phyloP scores from a whole-genome alignment of 805 yeast species.

The Isabelozyma rhagii region DNA sequence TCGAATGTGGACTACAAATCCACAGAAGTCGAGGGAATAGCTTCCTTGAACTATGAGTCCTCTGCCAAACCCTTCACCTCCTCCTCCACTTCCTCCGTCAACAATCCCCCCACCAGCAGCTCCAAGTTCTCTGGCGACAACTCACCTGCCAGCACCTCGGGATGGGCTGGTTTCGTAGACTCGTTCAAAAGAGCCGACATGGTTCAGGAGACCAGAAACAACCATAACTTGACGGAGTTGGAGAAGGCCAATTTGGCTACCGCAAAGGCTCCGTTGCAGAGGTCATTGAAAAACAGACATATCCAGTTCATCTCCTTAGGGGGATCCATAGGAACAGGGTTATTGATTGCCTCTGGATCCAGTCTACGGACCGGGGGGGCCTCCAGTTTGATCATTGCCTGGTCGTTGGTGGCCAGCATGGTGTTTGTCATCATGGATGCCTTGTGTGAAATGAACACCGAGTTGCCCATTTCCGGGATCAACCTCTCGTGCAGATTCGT shows the following conservation, averaged over 20 bases:
- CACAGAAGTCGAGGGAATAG: not conserved
- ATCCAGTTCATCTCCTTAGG: slow-evolving; percentile 78
- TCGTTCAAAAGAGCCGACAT: slow-evolving; percentile 27
- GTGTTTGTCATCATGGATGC: slow-evolving; percentile 58
- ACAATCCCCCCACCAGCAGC: not conserved
- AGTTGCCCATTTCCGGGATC: slow-evolving; percentile 37
- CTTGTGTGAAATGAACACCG: slow-evolving; percentile 62
- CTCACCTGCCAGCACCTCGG: not conserved
- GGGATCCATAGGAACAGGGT: slow-evolving; percentile 77
- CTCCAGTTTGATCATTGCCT: slow-evolving; percentile 50
- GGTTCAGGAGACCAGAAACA: not conserved
- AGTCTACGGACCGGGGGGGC: slow-evolving; percentile 61
- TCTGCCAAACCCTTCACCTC: not conserved
- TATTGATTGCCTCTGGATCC: slow-evolving; percentile 63
- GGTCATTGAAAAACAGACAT: slow-evolving; percentile 43
- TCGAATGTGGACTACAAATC: not conserved
- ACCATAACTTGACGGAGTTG: slow-evolving; percentile 19
- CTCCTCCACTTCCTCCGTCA: not conserved
- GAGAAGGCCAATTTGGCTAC: slow-evolving; percentile 34
- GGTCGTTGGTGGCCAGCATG: slow-evolving; percentile 54
- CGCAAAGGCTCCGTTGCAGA: slow-evolving; percentile 14
- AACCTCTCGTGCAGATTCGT: slow-evolving; percentile 35
- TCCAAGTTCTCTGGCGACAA: not conserved
- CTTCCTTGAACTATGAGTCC: not conserved
- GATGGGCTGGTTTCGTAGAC: slow-evolving; percentile 22